These are phyloP conservation scores for Drosera capensis DNA, from an alignment of 148 eudicot species.

Conservation along the genomic window DNA sequence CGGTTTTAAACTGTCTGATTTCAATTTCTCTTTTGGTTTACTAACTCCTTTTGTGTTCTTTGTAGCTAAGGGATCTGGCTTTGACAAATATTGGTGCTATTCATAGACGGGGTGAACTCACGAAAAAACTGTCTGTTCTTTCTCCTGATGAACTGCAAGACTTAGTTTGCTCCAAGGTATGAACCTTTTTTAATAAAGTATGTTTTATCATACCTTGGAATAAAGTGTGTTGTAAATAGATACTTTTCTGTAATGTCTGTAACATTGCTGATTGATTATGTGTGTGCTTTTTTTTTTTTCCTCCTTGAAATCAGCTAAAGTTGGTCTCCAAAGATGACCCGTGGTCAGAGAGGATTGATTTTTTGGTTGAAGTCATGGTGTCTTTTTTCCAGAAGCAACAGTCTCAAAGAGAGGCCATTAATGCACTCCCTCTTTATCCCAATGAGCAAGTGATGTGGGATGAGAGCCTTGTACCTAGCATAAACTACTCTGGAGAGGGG, in stretches of 20 bases:
- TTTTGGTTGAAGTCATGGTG: constrained; percentile 89
- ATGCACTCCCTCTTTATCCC: constrained; percentile 95
- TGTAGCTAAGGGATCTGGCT: constrained; percentile 79
- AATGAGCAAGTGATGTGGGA: constrained; percentile 99
- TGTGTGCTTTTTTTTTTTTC: constrained; percentile 6
- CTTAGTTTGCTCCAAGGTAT: constrained; percentile 75
- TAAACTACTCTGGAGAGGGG: constrained; percentile 96
- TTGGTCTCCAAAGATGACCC: constrained; percentile 76
- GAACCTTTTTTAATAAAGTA: constrained; percentile 1
- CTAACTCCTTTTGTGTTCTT: not conserved
- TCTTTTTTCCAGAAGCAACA: constrained; percentile 86
- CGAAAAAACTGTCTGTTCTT: constrained; percentile 75
- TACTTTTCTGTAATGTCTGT: not conserved
- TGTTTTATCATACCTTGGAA: not conserved
- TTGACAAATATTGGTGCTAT: constrained; percentile 77
- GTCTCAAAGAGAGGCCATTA: constrained; percentile 92
- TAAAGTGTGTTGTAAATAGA: not conserved
- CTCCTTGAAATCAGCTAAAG: constrained; percentile 56
- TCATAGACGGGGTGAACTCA: constrained; percentile 74
- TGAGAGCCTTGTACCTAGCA: constrained; percentile 98
- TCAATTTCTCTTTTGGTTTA: not conserved
- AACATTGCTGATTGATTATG: not conserved
- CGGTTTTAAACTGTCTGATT: not conserved
- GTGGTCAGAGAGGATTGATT: constrained; percentile 94
- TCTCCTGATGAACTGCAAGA: constrained; percentile 66